Evolutionary conservation across 2,329 filamentous ascomycete genomes (phyloP), one percentile per base, ranked within the genome.

Genomic region (Nothopassalora personata): DNA sequence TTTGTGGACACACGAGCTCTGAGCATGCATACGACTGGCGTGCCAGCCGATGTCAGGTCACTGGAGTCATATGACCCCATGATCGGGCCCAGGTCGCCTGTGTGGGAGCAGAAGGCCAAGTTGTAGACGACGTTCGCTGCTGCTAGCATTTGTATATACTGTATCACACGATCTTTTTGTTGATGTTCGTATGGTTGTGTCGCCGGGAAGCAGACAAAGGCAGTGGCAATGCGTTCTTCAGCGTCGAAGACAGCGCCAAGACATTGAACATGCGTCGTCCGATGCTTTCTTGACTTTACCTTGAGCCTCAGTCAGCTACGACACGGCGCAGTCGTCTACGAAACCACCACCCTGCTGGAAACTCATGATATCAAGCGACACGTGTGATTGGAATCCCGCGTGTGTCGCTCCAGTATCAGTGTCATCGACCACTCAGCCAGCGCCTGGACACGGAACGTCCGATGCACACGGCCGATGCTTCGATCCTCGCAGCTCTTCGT

Each of bases 1-100:
- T 77, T 99, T 74, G 74, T 99, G 19, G 94, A 99, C 72, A 83
- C 85, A 0, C 80, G 88, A 61, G 90, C 87, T 2, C 72, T 97
- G 66, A 80, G 77, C 64, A 78, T 80, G 64, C 87, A 89, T 68
- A 78, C 76, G 11, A 80, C 83, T 1, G 68, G 72, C 45, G 83
- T 87, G 36, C 86, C 86, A 10, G 70, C 74, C n/a, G 86, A 89
- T 74, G 86, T 80, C 15, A 73, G 88, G 61, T 79, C 79, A 3
- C 61, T 83, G 56, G 76, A 77, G 58, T 81, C 83, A 2, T 87
- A 87, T 57, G 79, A 82, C 68, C 74, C 78, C 45, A 70, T 81
- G 45, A 64, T 73, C 43, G 77, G 77, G 11, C 79, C 78, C 19
- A 57, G 10, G 18, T 48, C 36, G 30, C 43, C 60, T 36, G 57